Evolutionary conservation across 805 yeast genomes (phyloP).

Genomic region (Ascoidea tarda): DNA sequence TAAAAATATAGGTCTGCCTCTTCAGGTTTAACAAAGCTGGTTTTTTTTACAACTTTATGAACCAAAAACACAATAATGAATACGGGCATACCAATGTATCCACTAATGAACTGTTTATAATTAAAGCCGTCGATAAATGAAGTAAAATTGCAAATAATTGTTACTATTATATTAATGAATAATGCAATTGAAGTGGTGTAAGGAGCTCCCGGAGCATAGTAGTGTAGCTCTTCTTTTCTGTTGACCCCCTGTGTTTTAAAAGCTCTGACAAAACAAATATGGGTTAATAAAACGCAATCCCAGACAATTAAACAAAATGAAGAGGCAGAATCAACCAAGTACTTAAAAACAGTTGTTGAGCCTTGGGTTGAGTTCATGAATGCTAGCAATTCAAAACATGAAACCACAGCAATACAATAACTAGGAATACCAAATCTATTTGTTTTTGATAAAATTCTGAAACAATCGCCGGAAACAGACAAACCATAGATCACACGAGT

Average conservation of each 20-base stretch:
- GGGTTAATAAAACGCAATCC: constrained; percentile 31
- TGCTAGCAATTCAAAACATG: constrained; percentile 26
- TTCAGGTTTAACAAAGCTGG: constrained; percentile 18
- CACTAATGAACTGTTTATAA: constrained; percentile 29
- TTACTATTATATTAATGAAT: constrained; percentile 20
- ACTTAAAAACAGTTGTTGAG: constrained; percentile 24
- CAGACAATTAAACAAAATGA: constrained; percentile 31
- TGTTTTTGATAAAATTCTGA: constrained; percentile 25
- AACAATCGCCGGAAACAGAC: constrained; percentile 30
- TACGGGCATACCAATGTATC: constrained; percentile 16
- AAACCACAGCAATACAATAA: constrained; percentile 24
- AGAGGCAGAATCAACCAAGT: constrained; percentile 30
- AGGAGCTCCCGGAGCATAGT: constrained; percentile 28
- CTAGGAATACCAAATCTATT: constrained; percentile 29
- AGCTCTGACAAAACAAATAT: constrained; percentile 29
- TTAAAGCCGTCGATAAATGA: constrained; percentile 27
- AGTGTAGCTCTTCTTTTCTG: constrained; percentile 25
- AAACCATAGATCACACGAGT: constrained; percentile 29
- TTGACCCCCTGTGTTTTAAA: constrained; percentile 27
- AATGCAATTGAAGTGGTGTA: constrained; percentile 27
- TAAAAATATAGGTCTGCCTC: constrained; percentile 28
- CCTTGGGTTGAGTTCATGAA: constrained; percentile 26
- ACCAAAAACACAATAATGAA: constrained; percentile 22
- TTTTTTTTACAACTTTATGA: constrained; percentile 24
- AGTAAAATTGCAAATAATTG: constrained; percentile 27